A percentile compares a stretch with the other conserved stretches of the same genome.
Evolutionary conservation across 768 basidiomycete species (phyloP).

Genomic region (Calocera viscosa): DNA sequence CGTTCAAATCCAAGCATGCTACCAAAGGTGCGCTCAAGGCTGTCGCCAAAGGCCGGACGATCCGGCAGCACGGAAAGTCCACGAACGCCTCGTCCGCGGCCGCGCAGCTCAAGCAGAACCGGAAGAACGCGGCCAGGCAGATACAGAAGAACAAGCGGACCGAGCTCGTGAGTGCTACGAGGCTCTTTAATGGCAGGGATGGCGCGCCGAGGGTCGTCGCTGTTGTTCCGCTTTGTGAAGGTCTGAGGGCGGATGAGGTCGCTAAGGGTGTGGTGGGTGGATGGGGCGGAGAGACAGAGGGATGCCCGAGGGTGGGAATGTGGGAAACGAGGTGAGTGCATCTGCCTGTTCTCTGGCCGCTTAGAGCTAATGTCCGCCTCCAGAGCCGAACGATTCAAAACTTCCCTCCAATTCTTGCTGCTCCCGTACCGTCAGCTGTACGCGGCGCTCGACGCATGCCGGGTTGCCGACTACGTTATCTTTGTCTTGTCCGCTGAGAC

Average conservation of each 20-base stretch:
- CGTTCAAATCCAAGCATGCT: slow-evolving; percentile 84
- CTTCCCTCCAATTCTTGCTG: slow-evolving; percentile 75
- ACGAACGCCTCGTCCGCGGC: slow-evolving; percentile 19
- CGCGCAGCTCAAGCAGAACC: slow-evolving; percentile 61
- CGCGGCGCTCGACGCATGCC: slow-evolving; percentile 68
- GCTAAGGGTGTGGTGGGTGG: slow-evolving; percentile 48
- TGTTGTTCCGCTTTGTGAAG: slow-evolving; percentile 68
- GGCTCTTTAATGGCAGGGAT: slow-evolving; percentile 67
- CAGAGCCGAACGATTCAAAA: slow-evolving; percentile 83
- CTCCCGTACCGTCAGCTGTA: slow-evolving; percentile 62
- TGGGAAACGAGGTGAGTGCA: slow-evolving; percentile 57
- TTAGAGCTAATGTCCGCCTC: background rate
- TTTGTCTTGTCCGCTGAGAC: slow-evolving; percentile 66
- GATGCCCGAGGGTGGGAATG: slow-evolving; percentile 40
- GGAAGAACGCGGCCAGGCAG: slow-evolving; percentile 79
- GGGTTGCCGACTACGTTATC: slow-evolving; percentile 82
- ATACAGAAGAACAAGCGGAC: slow-evolving; percentile 58
- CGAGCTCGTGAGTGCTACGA: slow-evolving; percentile 52
- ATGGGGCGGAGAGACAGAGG: slow-evolving; percentile 43
- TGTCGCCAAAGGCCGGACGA: slow-evolving; percentile 50
- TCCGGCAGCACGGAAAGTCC: background rate
- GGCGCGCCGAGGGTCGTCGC: slow-evolving; percentile 77
- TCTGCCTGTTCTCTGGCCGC: background rate
- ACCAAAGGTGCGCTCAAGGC: slow-evolving; percentile 76
- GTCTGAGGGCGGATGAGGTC: slow-evolving; percentile 42